Conservation (phyloP, 306 rosid genomes). For the Abrus precatorius region DNA sequence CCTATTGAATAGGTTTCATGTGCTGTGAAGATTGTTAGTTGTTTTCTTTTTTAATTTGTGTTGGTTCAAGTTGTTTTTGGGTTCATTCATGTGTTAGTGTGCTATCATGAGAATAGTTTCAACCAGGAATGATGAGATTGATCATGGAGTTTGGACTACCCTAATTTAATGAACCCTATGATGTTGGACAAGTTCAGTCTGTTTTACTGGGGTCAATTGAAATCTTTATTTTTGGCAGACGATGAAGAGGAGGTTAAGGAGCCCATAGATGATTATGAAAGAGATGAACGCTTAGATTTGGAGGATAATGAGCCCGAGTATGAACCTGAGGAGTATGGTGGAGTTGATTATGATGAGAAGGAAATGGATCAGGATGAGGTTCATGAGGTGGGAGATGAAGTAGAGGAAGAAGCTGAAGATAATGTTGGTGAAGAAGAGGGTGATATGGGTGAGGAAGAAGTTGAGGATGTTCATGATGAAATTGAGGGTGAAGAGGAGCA, state of each 20-base stretch:
- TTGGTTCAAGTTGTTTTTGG: constrained; percentile 18
- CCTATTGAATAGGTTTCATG: constrained; percentile 4
- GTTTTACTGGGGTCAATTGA: constrained; percentile 54
- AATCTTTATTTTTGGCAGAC: constrained; percentile 69
- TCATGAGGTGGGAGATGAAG: constrained; percentile 76
- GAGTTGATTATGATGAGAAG: constrained; percentile 94
- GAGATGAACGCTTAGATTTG: constrained; percentile 87
- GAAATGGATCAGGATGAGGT: constrained; percentile 85
- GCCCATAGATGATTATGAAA: constrained; percentile 81
- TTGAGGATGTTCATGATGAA: constrained; percentile 81
- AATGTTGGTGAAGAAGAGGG: constrained; percentile 82
- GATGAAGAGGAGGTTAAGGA: constrained; percentile 85
- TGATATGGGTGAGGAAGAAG: constrained; percentile 80
- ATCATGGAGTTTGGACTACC: constrained; percentile 36
- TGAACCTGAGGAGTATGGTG: constrained; percentile 88
- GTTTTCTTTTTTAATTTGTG: constrained; percentile 1
- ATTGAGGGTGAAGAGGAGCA: constrained; percentile 82
- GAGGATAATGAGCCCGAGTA: constrained; percentile 98
- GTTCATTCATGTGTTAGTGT: constrained; percentile 30
- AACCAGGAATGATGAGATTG: constrained; percentile 25
- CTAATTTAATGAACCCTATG: constrained; percentile 35
- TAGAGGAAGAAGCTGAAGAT: constrained; percentile 81
- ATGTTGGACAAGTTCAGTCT: constrained; percentile 48
- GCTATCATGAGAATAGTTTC: constrained; percentile 1
- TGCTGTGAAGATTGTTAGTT: neutral